phyloP scores from a whole-genome alignment of 495 filamentous ascomycete genomes.

The Stereocaulon alpinum region DNA sequence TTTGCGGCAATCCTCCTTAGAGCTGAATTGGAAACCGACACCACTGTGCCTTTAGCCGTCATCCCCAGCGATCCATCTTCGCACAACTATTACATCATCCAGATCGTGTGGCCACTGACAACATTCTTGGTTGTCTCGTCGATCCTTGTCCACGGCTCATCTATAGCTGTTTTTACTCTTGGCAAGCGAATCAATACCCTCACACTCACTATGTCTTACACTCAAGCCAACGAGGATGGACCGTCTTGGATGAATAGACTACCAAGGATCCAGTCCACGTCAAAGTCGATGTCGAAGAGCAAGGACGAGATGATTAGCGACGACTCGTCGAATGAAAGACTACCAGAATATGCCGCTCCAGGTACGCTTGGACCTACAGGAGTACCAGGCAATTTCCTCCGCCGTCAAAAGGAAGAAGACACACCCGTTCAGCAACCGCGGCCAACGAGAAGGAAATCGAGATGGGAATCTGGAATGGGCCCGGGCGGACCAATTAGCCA shows the following conservation, averaged over 20 bases:
- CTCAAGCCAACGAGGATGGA: constrained; percentile 76
- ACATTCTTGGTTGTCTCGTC: constrained; percentile 90
- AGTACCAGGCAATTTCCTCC: constrained; percentile 69
- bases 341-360: constrained; percentile 61
- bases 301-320: constrained; percentile 45
- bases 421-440: constrained; percentile 48
- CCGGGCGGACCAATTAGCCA: constrained; percentile 83
- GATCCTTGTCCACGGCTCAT: constrained; percentile 93
- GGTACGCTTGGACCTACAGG: constrained; percentile 71
- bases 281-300: constrained; percentile 74
- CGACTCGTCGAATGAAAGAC: constrained; percentile 48
- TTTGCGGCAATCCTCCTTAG: constrained; percentile 88
- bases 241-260: constrained; percentile 91
- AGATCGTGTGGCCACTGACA: constrained; percentile 91
- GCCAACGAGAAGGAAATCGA: constrained; percentile 52
- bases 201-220: constrained; percentile 91
- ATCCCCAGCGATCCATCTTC: constrained; percentile 46
- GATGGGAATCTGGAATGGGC: constrained; percentile 61
- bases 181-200: constrained; percentile 98
- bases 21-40: constrained; percentile 69
- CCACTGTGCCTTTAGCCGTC: constrained; percentile 57
- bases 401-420: constrained; percentile 72
- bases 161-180: constrained; percentile 94
- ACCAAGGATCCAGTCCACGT: constrained; percentile 73
- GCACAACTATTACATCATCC: constrained; percentile 58